Conservation (phyloP, 2,329 filamentous ascomycete species). For the Fusarium fujikuroi region DNA sequence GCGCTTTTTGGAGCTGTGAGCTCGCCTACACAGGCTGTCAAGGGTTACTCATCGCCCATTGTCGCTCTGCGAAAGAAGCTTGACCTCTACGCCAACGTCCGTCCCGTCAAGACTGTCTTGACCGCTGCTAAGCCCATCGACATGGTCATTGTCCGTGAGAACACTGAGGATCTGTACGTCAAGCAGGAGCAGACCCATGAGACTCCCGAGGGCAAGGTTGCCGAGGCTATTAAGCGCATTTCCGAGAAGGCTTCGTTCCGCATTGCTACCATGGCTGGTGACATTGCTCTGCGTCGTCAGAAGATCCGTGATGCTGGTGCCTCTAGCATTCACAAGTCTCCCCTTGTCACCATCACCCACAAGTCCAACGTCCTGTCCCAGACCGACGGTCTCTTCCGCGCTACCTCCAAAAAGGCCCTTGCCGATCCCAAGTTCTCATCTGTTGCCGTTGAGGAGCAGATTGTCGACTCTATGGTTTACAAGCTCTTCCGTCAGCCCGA, state of each 20-base stretch:
- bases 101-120: conserved; percentile 86
- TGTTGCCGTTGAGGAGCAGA: conserved; percentile 90
- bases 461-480: conserved; percentile 99
- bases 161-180: conserved; percentile 98
- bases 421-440: conserved; percentile 69
- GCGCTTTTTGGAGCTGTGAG: conserved; percentile 96
- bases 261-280: conserved; percentile 92
- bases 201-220: conserved; percentile 81
- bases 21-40: conserved; percentile 88
- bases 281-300: conserved; percentile 90
- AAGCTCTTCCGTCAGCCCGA: conserved; percentile 97
- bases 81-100: conserved; percentile 96
- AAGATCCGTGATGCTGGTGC: conserved; percentile 73
- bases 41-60: conserved; percentile 96
- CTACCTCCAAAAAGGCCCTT: conserved; percentile 79
- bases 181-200: conserved; percentile 93
- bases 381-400: conserved; percentile 94
- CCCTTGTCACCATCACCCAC: conserved; percentile 95
- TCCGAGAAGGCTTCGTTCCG: conserved; percentile 84
- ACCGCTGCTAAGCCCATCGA: conserved; percentile 80
- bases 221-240: conserved; percentile 98
- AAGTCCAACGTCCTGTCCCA: conserved; percentile 98
- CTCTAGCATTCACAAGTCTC: conserved; percentile 70
- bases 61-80: conserved; percentile 96
- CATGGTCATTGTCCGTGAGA: conserved; percentile 98